phyloP scores from a whole-genome alignment of 805 yeast genomes.

The Ogataea siamensis region DNA sequence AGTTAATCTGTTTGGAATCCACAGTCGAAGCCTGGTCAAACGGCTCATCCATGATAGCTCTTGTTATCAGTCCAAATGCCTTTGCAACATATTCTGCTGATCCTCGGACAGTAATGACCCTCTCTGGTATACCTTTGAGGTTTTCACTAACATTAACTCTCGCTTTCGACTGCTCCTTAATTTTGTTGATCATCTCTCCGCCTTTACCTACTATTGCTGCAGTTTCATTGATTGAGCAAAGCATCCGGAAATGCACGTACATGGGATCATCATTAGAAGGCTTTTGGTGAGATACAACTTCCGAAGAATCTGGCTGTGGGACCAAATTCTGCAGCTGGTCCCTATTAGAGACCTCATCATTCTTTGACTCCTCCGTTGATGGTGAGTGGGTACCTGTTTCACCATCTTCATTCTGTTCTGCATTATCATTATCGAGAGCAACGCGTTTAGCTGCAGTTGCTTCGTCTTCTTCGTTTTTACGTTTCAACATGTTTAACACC shows the following conservation, averaged over 20 bases:
- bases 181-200: slow-evolving; percentile 68
- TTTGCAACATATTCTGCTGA: slow-evolving; percentile 75
- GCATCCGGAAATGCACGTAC: slow-evolving; percentile 67
- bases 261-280: slow-evolving; percentile 50
- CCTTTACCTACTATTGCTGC: slow-evolving; percentile 73
- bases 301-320: slow-evolving; percentile 3
- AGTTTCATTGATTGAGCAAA: slow-evolving; percentile 74
- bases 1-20: slow-evolving; percentile 50
- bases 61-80: slow-evolving; percentile 72
- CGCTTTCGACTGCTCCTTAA: slow-evolving; percentile 62
- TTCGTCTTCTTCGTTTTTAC: slow-evolving; percentile 66
- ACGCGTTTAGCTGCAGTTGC: slow-evolving; percentile 62
- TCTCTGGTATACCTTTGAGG: slow-evolving; percentile 65
- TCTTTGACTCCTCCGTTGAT: slow-evolving; percentile 36
- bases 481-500: slow-evolving; percentile 42
- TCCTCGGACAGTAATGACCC: slow-evolving; percentile 74
- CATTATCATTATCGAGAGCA: slow-evolving; percentile 63
- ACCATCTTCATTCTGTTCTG: slow-evolving; percentile 41
- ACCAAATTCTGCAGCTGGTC: slow-evolving; percentile 5
- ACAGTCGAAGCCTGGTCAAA: slow-evolving; percentile 59
- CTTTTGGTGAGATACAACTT: slow-evolving; percentile 11
- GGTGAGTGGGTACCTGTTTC: slow-evolving; percentile 37
- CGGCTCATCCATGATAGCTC: slow-evolving; percentile 66
- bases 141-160: slow-evolving; percentile 73
- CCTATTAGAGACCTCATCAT: slow-evolving; percentile 1